Conservation (phyloP, 2,329 filamentous ascomycete species). For the Phialophora tarda region DNA sequence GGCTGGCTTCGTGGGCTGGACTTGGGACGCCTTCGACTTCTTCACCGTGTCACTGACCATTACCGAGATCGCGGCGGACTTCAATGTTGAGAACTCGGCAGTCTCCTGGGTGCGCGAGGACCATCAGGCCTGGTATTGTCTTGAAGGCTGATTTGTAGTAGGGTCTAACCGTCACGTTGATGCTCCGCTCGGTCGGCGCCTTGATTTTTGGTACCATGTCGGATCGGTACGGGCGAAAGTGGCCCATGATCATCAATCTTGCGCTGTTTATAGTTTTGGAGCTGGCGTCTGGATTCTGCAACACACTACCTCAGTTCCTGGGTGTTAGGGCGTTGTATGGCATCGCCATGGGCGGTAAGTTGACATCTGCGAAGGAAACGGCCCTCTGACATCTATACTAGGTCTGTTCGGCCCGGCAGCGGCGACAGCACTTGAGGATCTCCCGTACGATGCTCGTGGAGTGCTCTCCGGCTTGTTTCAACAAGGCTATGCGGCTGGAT, state of each 20-base stretch:
- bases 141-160: background rate
- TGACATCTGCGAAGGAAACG: background rate
- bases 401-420: background rate
- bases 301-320: background rate
- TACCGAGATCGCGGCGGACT: conserved; percentile 57
- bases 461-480: background rate
- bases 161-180: background rate
- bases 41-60: conserved; percentile 65
- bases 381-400: background rate
- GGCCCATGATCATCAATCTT: conserved; percentile 65
- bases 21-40: conserved; percentile 64
- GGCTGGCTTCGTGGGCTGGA: conserved; percentile 50
- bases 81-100: conserved; percentile 59
- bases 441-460: background rate
- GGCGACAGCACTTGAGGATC: background rate
- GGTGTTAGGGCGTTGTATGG: background rate
- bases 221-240: conserved; percentile 61
- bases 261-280: background rate
- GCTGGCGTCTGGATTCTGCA: background rate
- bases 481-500: background rate
- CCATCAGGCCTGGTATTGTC: conserved; percentile 36
- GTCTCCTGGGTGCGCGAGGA: conserved; percentile 62
- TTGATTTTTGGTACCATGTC: conserved; percentile 38
- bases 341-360: background rate
- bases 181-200: background rate